A percentile compares a stretch with the other conserved stretches of the same genome.
phyloP scores from a whole-genome alignment of 73 alveolate genomes.

The Breviolum minutum region DNA sequence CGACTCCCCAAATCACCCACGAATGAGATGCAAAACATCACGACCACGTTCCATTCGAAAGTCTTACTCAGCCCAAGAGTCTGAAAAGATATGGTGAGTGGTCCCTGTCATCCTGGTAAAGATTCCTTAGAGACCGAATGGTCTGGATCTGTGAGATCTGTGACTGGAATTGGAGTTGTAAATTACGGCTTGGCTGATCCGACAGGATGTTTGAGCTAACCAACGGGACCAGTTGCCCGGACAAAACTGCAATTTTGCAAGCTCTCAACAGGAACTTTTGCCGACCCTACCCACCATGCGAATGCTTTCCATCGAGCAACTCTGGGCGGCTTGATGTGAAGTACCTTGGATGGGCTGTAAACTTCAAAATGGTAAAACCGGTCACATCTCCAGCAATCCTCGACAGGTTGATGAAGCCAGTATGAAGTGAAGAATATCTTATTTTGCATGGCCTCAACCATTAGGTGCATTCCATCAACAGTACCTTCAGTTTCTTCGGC shows the following conservation, averaged over 20 bases:
- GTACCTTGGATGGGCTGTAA: background rate
- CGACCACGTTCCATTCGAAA: background rate
- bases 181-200: too few species aligned
- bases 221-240: background rate
- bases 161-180: too few species aligned
- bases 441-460: too few species aligned
- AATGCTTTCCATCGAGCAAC: background rate
- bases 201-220: background rate
- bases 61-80: background rate
- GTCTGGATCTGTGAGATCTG: too few species aligned
- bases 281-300: too few species aligned
- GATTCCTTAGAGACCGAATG: slow-evolving; percentile 16
- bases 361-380: background rate
- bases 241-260: background rate
- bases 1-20: background rate
- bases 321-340: slow-evolving; percentile 52
- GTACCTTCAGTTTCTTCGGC: too few species aligned
- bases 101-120: slow-evolving; percentile 61
- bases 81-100: slow-evolving; percentile 64
- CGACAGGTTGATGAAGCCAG: too few species aligned
- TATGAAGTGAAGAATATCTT: too few species aligned
- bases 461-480: too few species aligned
- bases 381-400: background rate
- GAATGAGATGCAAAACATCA: background rate
- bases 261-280: background rate